These are phyloP conservation scores for Citrus hindsii DNA, from an alignment of 345 rosid genomes.

Conservation along the genomic window DNA sequence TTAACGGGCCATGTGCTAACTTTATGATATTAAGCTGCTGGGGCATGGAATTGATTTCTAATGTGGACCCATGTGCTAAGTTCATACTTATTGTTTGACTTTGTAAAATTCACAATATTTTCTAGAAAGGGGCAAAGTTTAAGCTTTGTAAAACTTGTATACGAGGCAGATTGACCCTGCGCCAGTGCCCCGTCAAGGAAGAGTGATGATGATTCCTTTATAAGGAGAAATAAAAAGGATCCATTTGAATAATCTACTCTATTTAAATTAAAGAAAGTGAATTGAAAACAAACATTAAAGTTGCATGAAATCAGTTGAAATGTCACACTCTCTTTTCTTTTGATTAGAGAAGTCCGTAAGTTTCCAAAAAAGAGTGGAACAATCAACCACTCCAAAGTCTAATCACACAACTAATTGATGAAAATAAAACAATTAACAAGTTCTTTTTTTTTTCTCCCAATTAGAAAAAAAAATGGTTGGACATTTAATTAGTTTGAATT, in stretches of 20 bases:
- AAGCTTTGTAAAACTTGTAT: background rate
- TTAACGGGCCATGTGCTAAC: background rate
- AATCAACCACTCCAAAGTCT: background rate
- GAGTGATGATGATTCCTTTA: background rate
- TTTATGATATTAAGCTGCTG: too few species aligned
- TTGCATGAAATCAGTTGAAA: background rate
- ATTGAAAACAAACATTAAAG: background rate
- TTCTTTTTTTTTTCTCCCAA: too few species aligned
- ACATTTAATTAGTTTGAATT: background rate
- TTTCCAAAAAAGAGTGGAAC: background rate
- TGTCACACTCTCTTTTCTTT: background rate
- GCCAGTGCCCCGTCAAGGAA: background rate
- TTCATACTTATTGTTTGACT: background rate
- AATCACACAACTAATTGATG: conserved; percentile 8
- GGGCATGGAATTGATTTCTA: background rate
- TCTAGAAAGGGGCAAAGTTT: background rate
- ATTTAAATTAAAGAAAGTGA: background rate
- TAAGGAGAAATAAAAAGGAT: background rate
- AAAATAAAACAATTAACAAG: background rate
- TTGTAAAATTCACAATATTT: background rate
- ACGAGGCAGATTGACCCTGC: background rate
- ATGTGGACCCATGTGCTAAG: background rate
- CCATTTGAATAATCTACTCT: background rate
- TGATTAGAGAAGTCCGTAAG: background rate
- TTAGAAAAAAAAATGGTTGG: background rate